Evolutionary conservation across 345 rosid genomes (phyloP).

Genomic region (Boechera stricta): DNA sequence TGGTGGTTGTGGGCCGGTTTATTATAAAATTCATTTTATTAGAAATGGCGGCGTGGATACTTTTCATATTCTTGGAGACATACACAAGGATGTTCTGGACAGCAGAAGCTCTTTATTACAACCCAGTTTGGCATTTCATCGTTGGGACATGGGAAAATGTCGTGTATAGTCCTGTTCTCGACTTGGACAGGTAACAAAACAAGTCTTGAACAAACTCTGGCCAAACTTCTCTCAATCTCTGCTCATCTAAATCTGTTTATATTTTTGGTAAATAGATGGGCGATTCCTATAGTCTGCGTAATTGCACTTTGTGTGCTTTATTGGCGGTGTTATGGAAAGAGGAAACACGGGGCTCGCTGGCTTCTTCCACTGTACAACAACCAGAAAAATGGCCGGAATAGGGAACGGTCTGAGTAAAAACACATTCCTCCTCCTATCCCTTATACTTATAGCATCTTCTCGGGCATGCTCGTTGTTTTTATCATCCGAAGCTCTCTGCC

Average conservation of each 20-base stretch:
- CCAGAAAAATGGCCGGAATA: constrained; percentile 56
- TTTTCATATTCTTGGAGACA: constrained; percentile 96
- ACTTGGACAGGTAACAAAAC: constrained; percentile 81
- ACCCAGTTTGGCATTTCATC: constrained; percentile 91
- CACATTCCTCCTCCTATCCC: not conserved
- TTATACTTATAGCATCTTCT: constrained; percentile 40
- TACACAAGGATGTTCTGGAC: constrained; percentile 98
- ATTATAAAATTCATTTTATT: constrained; percentile 83
- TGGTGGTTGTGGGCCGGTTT: constrained; percentile 95
- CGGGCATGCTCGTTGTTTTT: constrained; percentile 49
- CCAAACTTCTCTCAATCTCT: constrained; percentile 3
- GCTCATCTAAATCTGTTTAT: constrained; percentile 9
- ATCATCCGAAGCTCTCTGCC: constrained; percentile 46
- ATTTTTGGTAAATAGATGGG: constrained; percentile 77
- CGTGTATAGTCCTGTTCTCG: constrained; percentile 93
- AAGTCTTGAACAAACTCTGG: not conserved
- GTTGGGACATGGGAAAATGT: constrained; percentile 90
- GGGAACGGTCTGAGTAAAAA: constrained; percentile 81
- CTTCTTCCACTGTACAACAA: constrained; percentile 77
- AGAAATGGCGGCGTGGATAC: constrained; percentile 94
- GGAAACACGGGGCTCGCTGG: constrained; percentile 73
- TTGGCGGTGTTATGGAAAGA: constrained; percentile 83
- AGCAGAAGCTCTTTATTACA: constrained; percentile 91
- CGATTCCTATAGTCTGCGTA: constrained; percentile 66
- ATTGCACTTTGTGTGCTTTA: constrained; percentile 61